These are phyloP conservation scores for Atkinsonella hypoxylon DNA, from an alignment of 2,329 filamentous ascomycete species.

Conservation along the genomic window DNA sequence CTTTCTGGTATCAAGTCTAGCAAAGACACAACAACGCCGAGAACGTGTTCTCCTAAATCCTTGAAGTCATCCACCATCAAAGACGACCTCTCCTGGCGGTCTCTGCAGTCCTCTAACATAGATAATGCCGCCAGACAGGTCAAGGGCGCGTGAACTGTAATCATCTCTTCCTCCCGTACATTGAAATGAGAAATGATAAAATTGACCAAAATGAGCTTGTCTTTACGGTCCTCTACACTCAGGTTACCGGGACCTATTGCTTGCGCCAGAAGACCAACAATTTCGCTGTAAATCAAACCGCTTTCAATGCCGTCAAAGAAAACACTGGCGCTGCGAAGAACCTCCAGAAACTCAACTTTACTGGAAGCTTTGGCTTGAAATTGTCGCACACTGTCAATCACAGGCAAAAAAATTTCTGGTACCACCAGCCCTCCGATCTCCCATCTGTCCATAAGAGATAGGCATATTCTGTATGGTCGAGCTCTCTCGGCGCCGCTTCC, in stretches of 20 bases:
- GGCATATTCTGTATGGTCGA: constrained; percentile 77
- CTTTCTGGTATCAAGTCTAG: constrained; percentile 54
- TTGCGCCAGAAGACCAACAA: constrained; percentile 55
- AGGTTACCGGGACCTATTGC: constrained; percentile 37
- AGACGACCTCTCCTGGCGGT: constrained; percentile 18
- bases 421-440: constrained; percentile 88
- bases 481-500: constrained; percentile 49
- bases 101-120: constrained; percentile 45
- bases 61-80: constrained; percentile 22
- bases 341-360: constrained; percentile 69
- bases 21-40: constrained; percentile 42
- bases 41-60: constrained; percentile 21
- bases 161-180: constrained; percentile 90
- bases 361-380: constrained; percentile 56
- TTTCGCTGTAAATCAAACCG: constrained; percentile 78
- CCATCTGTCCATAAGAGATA: constrained; percentile 97
- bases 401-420: constrained; percentile 76
- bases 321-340: constrained; percentile 81
- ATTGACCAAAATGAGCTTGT: constrained; percentile 59
- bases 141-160: constrained; percentile 71
- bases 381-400: constrained; percentile 64
- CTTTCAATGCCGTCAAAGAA: constrained; percentile 98
- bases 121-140: constrained; percentile 46
- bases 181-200: constrained; percentile 88
- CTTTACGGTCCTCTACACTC: constrained; percentile 36